Conservation (phyloP, 176 grass and related monocot species). For the Ampelocalamus luodianensis region DNA sequence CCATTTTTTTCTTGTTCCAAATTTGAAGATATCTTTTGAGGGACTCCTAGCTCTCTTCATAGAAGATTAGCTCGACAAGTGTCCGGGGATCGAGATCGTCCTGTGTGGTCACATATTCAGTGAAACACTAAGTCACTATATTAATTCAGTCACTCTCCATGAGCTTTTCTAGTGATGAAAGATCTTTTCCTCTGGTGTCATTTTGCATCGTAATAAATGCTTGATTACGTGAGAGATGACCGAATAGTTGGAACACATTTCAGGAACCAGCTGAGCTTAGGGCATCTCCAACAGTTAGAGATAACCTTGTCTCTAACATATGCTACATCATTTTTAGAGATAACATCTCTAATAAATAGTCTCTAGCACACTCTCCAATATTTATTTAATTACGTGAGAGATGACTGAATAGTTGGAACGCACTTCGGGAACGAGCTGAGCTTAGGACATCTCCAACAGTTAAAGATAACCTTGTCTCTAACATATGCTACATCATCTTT, state of each 20-base stretch:
- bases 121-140: background rate
- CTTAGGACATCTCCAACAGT: too few relatives aligned
- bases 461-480: too few relatives aligned
- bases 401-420: slow-evolving; percentile 3
- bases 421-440: slow-evolving; percentile 6
- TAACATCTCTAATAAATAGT: too few relatives aligned
- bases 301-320: too few relatives aligned
- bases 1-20: background rate
- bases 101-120: background rate
- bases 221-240: background rate
- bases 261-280: background rate
- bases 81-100: slow-evolving; percentile 7
- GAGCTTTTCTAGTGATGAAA: slow-evolving; percentile 21
- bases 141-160: background rate
- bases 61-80: background rate
- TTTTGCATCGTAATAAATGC: background rate
- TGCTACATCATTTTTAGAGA: too few relatives aligned
- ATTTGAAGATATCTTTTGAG: background rate
- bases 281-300: too few relatives aligned
- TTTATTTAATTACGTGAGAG: slow-evolving; percentile 9
- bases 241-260: slow-evolving; percentile 26
- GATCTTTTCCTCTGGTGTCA: background rate
- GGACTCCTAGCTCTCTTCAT: background rate
- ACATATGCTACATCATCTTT: too few relatives aligned
- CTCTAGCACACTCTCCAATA: too few relatives aligned